Conservation (phyloP, 805 yeast genomes). For the Kuraishia hungarica region DNA sequence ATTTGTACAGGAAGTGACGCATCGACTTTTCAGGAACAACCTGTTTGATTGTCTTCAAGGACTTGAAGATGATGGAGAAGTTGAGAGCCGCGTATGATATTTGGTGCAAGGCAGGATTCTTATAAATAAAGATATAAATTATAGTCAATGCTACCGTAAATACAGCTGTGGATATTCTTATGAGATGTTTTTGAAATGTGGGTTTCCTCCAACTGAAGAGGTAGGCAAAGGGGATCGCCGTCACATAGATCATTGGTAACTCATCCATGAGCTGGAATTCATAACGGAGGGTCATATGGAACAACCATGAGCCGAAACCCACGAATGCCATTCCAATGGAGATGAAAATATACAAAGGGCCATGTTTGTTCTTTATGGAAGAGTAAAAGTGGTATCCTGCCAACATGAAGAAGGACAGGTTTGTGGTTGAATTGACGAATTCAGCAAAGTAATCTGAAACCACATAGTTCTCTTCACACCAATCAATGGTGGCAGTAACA, state of each 20-base stretch:
- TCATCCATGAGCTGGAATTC: conserved; percentile 91
- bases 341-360: conserved; percentile 59
- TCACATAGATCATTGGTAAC: conserved; percentile 96
- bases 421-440: conserved; percentile 79
- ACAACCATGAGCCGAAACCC: conserved; percentile 90
- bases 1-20: conserved; percentile 16
- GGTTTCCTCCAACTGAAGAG: conserved; percentile 22
- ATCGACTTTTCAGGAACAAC: conserved; percentile 13
- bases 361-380: conserved; percentile 52
- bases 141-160: conserved; percentile 43
- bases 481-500: conserved; percentile 91
- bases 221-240: conserved; percentile 74
- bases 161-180: conserved; percentile 20
- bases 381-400: conserved; percentile 35
- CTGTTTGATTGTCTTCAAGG: conserved; percentile 22
- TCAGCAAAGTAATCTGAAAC: conserved; percentile 84
- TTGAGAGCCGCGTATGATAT: conserved; percentile 75
- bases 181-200: conserved; percentile 6
- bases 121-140: conserved; percentile 56
- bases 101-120: conserved; percentile 87
- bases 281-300: conserved; percentile 91
- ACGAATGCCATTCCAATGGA: conserved; percentile 80
- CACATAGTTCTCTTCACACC: conserved; percentile 98
- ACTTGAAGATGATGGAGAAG: conserved; percentile 57
- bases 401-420: conserved; percentile 28